phyloP scores from a whole-genome alignment of 768 basidiomycete species.

The Phylloporus scabripes region DNA sequence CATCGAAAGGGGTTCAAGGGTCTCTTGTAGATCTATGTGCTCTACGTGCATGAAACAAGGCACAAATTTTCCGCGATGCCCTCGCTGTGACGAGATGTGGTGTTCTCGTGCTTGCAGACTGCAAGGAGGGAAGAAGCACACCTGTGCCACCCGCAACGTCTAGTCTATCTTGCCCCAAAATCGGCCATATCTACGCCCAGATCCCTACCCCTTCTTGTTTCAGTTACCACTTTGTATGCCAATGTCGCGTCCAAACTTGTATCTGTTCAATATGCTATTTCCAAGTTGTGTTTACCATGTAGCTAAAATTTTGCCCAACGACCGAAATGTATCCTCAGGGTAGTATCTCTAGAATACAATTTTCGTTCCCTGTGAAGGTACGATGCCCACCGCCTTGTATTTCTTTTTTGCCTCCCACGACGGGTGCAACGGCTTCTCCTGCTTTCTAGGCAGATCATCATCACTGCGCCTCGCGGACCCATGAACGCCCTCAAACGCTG shows the following conservation, averaged over 20 bases:
- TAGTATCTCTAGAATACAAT: slow-evolving; percentile 47
- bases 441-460: slow-evolving; percentile 2
- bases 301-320: too few relatives aligned
- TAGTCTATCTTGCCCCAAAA: background rate
- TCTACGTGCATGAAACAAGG: slow-evolving; percentile 51
- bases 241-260: background rate
- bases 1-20: slow-evolving; percentile 48
- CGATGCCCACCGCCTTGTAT: slow-evolving; percentile 58
- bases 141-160: slow-evolving; percentile 30
- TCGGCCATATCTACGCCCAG: background rate
- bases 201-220: background rate
- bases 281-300: background rate
- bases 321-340: background rate
- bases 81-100: slow-evolving; percentile 55
- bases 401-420: slow-evolving; percentile 95
- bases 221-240: background rate
- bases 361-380: slow-evolving; percentile 77
- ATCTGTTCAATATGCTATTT: background rate
- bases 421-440: slow-evolving; percentile 62
- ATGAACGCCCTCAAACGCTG: background rate
- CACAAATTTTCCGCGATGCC: slow-evolving; percentile 55
- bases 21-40: slow-evolving; percentile 42
- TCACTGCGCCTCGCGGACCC: background rate
- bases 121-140: slow-evolving; percentile 46
- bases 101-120: slow-evolving; percentile 60